Percentiles rank a stretch among this genome's conserved stretches.
Evolutionary conservation across 306 rosid genomes (phyloP).

Genomic region (Vigna reflexopilosa): DNA sequence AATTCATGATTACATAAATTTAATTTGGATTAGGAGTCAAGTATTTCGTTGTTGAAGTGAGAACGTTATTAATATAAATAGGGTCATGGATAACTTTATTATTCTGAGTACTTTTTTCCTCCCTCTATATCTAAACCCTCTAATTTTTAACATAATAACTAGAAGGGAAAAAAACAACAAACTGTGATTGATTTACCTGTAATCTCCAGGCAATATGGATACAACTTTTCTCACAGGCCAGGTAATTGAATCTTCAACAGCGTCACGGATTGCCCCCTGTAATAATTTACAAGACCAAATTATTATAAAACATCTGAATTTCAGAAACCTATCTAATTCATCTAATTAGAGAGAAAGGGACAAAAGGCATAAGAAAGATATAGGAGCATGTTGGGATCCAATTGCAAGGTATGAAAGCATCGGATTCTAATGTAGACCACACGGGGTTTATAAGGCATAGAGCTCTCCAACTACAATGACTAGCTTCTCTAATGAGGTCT

Average conservation of each 20-base stretch:
- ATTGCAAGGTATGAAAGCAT: background rate
- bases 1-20: background rate
- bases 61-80: background rate
- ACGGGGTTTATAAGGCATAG: background rate
- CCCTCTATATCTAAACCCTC: slow-evolving; percentile 11
- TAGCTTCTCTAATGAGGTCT: background rate
- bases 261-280: slow-evolving; percentile 86
- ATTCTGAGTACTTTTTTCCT: background rate
- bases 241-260: slow-evolving; percentile 91
- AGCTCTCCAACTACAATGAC: background rate
- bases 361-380: background rate
- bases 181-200: slow-evolving; percentile 63
- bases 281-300: slow-evolving; percentile 44
- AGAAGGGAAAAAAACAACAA: background rate
- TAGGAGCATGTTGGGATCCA: background rate
- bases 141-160: slow-evolving; percentile 16
- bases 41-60: background rate
- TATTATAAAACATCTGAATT: slow-evolving; percentile 33
- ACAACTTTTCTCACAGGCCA: slow-evolving; percentile 97
- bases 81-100: background rate
- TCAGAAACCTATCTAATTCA: slow-evolving; percentile 12
- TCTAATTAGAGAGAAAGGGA: slow-evolving; percentile 16
- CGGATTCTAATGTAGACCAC: background rate
- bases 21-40: background rate
- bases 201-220: slow-evolving; percentile 96